A percentile compares a stretch with the other conserved stretches of the same genome.
phyloP scores from a whole-genome alignment of 805 yeast genomes.

The Sungouiella thailandica region DNA sequence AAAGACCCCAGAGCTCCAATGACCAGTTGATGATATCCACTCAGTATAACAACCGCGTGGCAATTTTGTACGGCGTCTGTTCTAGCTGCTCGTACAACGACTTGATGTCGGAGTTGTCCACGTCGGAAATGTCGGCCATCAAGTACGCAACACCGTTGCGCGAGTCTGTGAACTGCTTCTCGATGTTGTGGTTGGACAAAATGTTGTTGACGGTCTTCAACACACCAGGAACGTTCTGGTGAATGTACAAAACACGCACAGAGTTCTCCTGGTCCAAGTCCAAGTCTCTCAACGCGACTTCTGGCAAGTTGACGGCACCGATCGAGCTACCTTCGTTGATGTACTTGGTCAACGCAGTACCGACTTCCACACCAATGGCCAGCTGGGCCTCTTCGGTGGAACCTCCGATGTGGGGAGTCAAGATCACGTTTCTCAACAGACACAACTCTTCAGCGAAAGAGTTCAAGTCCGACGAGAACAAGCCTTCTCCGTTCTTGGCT shows the following conservation, averaged over 20 bases:
- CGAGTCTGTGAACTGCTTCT: conserved; percentile 97
- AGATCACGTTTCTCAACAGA: conserved; percentile 78
- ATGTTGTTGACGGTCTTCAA: conserved; percentile 95
- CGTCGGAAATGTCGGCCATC: conserved; percentile 95
- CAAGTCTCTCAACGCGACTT: conserved; percentile 83
- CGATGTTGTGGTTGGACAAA: conserved; percentile 90
- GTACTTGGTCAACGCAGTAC: conserved; percentile 77
- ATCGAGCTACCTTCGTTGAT: conserved; percentile 92
- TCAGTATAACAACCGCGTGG: conserved; percentile 86
- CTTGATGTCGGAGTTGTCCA: conserved; percentile 76
- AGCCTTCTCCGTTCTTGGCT: conserved; percentile 86
- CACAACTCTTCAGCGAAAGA: conserved; percentile 79
- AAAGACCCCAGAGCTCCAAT: no score
- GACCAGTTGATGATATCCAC: no score
- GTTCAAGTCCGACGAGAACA: conserved; percentile 71
- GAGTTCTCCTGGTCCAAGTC: conserved; percentile 81
- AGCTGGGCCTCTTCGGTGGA: conserved; percentile 98
- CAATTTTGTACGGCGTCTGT: conserved; percentile 84
- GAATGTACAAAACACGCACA: conserved; percentile 93
- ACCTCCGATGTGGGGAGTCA: conserved; percentile 98
- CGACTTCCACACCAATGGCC: conserved; percentile 96
- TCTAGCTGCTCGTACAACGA: conserved; percentile 79
- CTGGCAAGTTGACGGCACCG: conserved; percentile 99
- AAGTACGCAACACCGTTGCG: conserved; percentile 93
- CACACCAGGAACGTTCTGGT: conserved; percentile 98